Conservation (phyloP, 2,329 filamentous ascomycete genomes). For the Aspergillus sp. region DNA sequence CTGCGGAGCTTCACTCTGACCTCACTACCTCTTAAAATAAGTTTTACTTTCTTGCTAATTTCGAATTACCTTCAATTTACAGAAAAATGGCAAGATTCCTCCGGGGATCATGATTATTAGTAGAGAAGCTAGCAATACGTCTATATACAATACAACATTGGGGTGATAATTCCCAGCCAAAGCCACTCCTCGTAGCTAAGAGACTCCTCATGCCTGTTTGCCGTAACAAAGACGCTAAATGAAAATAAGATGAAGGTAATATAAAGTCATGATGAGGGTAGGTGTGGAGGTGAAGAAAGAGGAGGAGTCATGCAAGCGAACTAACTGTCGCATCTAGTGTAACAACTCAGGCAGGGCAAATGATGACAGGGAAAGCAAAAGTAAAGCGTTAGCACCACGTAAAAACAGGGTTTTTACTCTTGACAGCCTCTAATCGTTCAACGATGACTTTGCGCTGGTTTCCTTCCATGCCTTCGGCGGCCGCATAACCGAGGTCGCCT, state of each 20-base stretch:
- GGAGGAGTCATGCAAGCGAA: slow-evolving; percentile 18
- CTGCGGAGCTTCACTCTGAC: neutral
- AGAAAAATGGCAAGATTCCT: slow-evolving; percentile 20
- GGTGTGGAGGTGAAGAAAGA: slow-evolving; percentile 12
- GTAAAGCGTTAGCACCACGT: slow-evolving; percentile 75
- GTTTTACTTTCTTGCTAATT: neutral
- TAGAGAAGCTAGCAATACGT: slow-evolving; percentile 21
- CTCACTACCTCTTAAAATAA: neutral
- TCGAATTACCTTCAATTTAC: neutral
- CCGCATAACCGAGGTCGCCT: slow-evolving; percentile 91
- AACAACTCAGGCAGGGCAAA: slow-evolving; percentile 9
- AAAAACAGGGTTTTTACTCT: slow-evolving; percentile 92
- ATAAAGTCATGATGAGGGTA: slow-evolving; percentile 5
- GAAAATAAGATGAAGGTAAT: slow-evolving; percentile 14
- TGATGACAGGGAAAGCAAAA: slow-evolving; percentile 5
- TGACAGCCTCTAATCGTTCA: slow-evolving; percentile 91
- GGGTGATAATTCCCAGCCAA: slow-evolving; percentile 20
- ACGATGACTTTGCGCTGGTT: slow-evolving; percentile 94
- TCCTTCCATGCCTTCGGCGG: slow-evolving; percentile 89
- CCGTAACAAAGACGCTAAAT: slow-evolving; percentile 28
- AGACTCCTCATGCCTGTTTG: slow-evolving; percentile 25
- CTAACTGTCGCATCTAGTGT: slow-evolving; percentile 15
- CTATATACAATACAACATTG: slow-evolving; percentile 36
- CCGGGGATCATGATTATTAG: slow-evolving; percentile 22
- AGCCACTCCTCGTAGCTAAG: slow-evolving; percentile 18